Evolutionary conservation across 2,329 filamentous ascomycete genomes (phyloP).

Genomic region (Fusarium avenaceum): DNA sequence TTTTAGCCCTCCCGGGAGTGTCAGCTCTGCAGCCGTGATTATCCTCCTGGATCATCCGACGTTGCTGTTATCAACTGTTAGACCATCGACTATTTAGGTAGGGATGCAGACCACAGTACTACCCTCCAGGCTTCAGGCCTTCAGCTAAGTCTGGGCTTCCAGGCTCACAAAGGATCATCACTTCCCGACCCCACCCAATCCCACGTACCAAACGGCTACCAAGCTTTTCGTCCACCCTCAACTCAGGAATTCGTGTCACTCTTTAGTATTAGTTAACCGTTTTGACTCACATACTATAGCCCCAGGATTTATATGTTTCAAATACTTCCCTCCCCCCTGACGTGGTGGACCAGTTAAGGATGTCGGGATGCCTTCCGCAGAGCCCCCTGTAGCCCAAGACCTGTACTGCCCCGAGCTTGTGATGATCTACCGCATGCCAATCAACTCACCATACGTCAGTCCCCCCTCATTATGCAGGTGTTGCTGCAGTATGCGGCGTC

Average conservation of each 20-base stretch:
- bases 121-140: no score
- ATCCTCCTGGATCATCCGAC: neutral
- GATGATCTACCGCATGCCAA: neutral
- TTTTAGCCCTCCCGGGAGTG: constrained; percentile 8
- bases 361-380: neutral
- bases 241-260: neutral
- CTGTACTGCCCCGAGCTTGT: neutral
- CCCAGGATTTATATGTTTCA: neutral
- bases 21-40: constrained; percentile 8
- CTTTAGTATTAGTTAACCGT: neutral
- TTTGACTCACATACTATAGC: neutral
- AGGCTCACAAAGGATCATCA: neutral
- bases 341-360: neutral
- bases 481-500: neutral
- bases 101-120: neutral
- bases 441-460: neutral
- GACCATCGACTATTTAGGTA: no score
- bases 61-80: neutral
- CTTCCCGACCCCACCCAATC: neutral
- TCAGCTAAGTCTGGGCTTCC: no score
- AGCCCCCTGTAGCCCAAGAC: neutral
- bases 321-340: neutral
- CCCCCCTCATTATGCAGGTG: neutral
- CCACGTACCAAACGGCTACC: neutral
- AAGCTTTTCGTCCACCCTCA: neutral